Evolutionary conservation across 2,329 filamentous ascomycete species (phyloP).

Genomic region (Pyricularia sp.): DNA sequence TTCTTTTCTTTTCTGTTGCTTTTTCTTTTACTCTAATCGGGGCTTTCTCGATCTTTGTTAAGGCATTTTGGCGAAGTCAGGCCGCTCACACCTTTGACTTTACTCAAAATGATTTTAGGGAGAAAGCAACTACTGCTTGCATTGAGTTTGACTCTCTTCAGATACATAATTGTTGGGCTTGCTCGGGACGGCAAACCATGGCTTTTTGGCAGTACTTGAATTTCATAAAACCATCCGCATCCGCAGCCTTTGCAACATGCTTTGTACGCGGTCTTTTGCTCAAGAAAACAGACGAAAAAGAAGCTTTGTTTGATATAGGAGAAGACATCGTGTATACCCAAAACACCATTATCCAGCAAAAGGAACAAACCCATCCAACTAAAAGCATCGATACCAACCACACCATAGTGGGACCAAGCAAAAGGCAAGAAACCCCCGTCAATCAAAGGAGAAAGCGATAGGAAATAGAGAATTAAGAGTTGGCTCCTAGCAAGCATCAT

Average conservation of each 20-base stretch:
- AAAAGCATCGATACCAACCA: not conserved
- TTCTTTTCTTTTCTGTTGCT: too few relatives aligned
- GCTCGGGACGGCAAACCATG: too few relatives aligned
- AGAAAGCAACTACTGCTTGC: not conserved
- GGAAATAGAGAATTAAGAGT: too few relatives aligned
- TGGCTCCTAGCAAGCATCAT: not conserved
- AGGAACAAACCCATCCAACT: not conserved
- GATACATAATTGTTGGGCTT: not conserved
- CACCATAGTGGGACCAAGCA: not conserved
- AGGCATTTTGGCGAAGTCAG: not conserved
- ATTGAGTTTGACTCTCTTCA: not conserved
- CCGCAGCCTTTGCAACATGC: too few relatives aligned
- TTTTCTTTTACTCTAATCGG: too few relatives aligned
- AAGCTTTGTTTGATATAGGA: not conserved
- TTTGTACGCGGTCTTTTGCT: too few relatives aligned
- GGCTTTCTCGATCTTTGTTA: not conserved
- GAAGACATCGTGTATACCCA: not conserved
- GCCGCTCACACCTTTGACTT: not conserved
- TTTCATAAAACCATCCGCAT: too few relatives aligned
- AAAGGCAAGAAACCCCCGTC: not conserved
- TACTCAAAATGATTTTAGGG: not conserved
- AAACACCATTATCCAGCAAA: not conserved
- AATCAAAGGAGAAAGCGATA: not conserved
- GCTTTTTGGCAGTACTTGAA: too few relatives aligned
- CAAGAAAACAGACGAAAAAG: not conserved